Evolutionary conservation across 345 rosid species (phyloP).

Genomic region (Populus simonii): DNA sequence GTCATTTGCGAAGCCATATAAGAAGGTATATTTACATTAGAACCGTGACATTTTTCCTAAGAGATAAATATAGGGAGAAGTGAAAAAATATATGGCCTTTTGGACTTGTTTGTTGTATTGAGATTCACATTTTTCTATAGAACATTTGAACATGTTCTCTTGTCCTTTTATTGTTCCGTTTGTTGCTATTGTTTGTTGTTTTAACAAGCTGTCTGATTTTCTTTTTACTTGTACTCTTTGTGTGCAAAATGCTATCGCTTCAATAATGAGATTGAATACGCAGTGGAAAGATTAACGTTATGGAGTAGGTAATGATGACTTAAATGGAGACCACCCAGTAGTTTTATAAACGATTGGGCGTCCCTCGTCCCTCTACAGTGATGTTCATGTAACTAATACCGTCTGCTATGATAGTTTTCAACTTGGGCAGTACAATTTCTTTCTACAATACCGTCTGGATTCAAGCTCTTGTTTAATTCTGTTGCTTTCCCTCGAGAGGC

Average conservation of each 20-base stretch:
- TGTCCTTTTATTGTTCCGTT: neutral
- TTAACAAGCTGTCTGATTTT: neutral
- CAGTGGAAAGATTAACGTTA: neutral
- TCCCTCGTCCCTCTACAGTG: no score
- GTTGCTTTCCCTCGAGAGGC: no score
- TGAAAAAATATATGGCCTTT: slow-evolving; percentile 2
- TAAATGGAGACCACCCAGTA: no score
- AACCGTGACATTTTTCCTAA: neutral
- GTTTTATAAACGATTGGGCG: no score
- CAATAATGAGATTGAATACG: neutral
- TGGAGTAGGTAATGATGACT: no score
- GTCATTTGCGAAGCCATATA: neutral
- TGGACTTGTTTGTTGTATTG: slow-evolving; percentile 9
- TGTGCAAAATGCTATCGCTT: neutral
- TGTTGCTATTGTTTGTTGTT: neutral
- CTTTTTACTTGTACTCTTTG: neutral
- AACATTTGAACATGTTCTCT: slow-evolving; percentile 4
- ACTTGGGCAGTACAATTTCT: no score
- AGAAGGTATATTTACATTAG: neutral
- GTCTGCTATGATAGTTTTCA: no score
- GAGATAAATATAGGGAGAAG: neutral
- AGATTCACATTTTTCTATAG: slow-evolving; percentile 1
- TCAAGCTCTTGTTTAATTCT: no score
- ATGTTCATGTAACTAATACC: no score
- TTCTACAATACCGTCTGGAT: no score